These are phyloP conservation scores for Talaromyces stipitatus DNA, from an alignment of 495 filamentous ascomycete genomes.

Conservation along the genomic window DNA sequence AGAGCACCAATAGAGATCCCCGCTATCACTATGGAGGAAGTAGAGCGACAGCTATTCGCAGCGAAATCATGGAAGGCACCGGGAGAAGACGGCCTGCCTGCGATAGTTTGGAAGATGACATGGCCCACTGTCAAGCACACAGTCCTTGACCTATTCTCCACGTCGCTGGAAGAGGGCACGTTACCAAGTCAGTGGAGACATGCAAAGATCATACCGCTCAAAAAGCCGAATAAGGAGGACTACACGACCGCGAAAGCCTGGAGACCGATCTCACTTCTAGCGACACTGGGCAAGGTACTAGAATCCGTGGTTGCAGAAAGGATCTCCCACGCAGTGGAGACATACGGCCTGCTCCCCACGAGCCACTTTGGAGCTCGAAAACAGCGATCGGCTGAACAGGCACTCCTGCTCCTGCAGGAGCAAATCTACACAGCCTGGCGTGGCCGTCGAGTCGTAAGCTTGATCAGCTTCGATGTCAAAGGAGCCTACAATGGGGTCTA, in stretches of 20 bases:
- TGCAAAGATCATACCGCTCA: constrained; percentile 18
- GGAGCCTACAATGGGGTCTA: constrained; percentile 33
- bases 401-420: constrained; percentile 19
- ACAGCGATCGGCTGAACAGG: constrained; percentile 10
- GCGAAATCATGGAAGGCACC: constrained; percentile 15
- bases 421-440: constrained; percentile 21
- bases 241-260: constrained; percentile 11
- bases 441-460: constrained; percentile 8
- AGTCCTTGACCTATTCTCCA: constrained; percentile 9
- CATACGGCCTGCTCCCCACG: constrained; percentile 10
- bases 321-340: constrained; percentile 19
- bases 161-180: constrained; percentile 10
- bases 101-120: constrained; percentile 15
- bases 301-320: constrained; percentile 21
- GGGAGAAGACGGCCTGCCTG: constrained; percentile 17
- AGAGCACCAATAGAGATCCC: constrained; percentile 14
- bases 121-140: constrained; percentile 20
- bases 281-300: constrained; percentile 19
- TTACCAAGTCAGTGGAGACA: constrained; percentile 16
- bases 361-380: constrained; percentile 7
- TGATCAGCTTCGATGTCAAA: constrained; percentile 35
- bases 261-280: constrained; percentile 17
- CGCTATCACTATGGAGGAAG: constrained; percentile 3
- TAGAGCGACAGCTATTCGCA: background rate
- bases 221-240: constrained; percentile 19